Conservation (phyloP, 208 protist genomes). For the Trichomonas vaginalis region DNA sequence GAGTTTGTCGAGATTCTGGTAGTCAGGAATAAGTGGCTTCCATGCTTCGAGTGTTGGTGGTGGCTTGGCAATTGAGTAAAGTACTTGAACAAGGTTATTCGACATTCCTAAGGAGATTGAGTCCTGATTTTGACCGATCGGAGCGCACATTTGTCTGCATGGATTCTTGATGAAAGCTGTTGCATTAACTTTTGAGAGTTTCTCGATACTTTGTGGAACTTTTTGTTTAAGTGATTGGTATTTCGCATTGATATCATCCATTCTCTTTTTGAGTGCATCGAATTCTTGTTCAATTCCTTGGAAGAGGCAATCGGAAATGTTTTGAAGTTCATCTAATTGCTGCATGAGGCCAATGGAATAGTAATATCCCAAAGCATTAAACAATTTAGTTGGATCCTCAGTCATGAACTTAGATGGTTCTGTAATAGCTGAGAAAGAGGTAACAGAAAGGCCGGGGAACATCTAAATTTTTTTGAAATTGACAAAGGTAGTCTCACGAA, state of each 20-base stretch:
- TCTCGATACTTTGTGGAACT: background rate
- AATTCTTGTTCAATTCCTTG: background rate
- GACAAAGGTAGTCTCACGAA: no score
- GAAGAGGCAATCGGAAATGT: background rate
- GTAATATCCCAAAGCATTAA: background rate
- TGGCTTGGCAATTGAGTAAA: background rate
- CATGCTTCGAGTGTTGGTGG: background rate
- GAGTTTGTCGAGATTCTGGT: background rate
- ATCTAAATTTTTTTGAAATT: background rate
- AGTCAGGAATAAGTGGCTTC: background rate
- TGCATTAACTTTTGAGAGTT: background rate
- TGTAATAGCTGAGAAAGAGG: background rate
- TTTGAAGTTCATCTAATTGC: background rate
- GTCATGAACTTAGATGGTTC: background rate
- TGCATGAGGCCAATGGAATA: background rate
- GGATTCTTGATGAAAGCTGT: background rate
- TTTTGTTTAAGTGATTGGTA: background rate
- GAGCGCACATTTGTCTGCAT: background rate
- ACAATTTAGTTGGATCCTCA: background rate
- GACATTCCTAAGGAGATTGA: background rate
- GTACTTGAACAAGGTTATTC: background rate
- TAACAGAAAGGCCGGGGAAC: background rate
- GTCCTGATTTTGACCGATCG: background rate
- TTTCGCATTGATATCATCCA: background rate
- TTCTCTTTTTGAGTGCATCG: background rate